Conservation (phyloP, 306 rosid genomes). For the Chamaecrista fasciculata region DNA sequence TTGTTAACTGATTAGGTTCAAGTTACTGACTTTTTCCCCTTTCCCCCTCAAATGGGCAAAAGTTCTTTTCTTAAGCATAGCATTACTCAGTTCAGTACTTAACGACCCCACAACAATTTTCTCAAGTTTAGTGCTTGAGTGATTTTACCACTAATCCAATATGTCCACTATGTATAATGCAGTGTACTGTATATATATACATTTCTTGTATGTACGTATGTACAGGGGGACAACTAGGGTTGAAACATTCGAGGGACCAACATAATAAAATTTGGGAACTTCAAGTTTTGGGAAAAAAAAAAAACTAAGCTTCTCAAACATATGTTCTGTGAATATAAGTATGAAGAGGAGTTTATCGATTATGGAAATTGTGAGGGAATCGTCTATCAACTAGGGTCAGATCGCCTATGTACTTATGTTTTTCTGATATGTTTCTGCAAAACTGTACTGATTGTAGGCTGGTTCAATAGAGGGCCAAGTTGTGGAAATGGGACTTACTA, state of each 20-base stretch:
- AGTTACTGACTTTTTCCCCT: conserved; percentile 3
- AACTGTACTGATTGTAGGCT: conserved; percentile 55
- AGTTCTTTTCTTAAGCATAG: not conserved
- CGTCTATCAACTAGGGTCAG: conserved; percentile 1
- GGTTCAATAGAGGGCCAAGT: conserved; percentile 93
- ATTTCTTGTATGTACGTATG: conserved; percentile 1
- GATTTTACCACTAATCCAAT: not conserved
- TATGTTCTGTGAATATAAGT: not conserved
- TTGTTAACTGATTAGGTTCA: conserved; percentile 20
- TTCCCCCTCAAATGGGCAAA: not conserved
- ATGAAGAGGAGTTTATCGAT: not conserved
- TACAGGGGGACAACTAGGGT: conserved; percentile 1
- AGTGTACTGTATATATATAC: not conserved
- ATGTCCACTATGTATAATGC: not conserved
- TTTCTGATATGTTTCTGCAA: conserved; percentile 16
- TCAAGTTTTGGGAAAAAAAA: too few species aligned
- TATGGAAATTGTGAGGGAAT: not conserved
- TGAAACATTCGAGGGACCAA: conserved; percentile 8
- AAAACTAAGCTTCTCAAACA: not conserved
- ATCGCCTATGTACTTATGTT: conserved; percentile 12
- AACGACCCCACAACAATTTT: not conserved
- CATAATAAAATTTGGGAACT: not conserved
- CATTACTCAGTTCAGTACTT: too few species aligned
- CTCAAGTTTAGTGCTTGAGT: not conserved
- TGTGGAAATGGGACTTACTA: conserved; percentile 88